A percentile compares a stretch with the other conserved stretches of the same genome.
Evolutionary conservation across 2,329 filamentous ascomycete genomes (phyloP).

Genomic region (Huntiella bhutanensis): DNA sequence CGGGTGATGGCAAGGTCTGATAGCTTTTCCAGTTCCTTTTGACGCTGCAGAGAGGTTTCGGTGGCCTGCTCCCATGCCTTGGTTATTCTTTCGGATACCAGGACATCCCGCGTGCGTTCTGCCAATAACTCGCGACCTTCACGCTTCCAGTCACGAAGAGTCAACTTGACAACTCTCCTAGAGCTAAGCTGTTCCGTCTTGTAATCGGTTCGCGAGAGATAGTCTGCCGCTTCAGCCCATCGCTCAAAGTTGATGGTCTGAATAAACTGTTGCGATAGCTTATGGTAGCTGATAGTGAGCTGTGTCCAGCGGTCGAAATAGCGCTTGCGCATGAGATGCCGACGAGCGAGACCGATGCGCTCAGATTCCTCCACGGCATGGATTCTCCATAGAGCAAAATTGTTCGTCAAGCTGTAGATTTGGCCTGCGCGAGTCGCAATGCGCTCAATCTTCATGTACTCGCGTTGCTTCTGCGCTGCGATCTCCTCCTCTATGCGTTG

Average conservation of each 20-base stretch:
- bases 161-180: slow-evolving; percentile 8
- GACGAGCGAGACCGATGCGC: slow-evolving; percentile 46
- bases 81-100: slow-evolving; percentile 2
- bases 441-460: slow-evolving; percentile 10
- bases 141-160: slow-evolving; percentile 9
- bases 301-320: slow-evolving; percentile 15
- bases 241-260: slow-evolving; percentile 8
- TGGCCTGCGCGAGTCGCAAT: slow-evolving; percentile 42
- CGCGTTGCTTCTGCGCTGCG: slow-evolving; percentile 5
- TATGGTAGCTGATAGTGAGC: slow-evolving; percentile 9
- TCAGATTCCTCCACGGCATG: slow-evolving; percentile 44
- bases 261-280: slow-evolving; percentile 7
- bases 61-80: slow-evolving; percentile 12
- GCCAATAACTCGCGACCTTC: slow-evolving; percentile 6
- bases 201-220: slow-evolving; percentile 5
- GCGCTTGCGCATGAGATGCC: slow-evolving; percentile 46
- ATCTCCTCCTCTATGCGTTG: slow-evolving; percentile 7
- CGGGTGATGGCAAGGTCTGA: neutral
- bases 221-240: slow-evolving; percentile 10
- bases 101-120: slow-evolving; percentile 7
- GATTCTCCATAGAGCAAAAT: slow-evolving; percentile 36
- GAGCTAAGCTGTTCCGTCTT: slow-evolving; percentile 8
- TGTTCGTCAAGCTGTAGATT: slow-evolving; percentile 39
- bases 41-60: neutral
- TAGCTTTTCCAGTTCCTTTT: slow-evolving; percentile 2